phyloP scores from a whole-genome alignment of 2,329 filamentous ascomycete species.

The Gnomoniopsis sp. region DNA sequence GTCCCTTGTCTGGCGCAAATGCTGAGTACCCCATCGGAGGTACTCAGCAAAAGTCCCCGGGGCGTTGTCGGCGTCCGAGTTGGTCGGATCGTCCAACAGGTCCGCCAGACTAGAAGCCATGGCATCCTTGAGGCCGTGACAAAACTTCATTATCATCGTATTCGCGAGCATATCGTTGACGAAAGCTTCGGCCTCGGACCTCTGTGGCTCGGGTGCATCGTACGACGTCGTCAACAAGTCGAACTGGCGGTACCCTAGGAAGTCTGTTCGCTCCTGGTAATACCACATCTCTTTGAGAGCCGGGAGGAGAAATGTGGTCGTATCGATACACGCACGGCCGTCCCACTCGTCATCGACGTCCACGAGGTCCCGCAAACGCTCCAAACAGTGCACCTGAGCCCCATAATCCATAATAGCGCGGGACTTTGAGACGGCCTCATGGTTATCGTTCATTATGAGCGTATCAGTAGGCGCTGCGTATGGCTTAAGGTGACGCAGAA shows the following conservation, averaged over 20 bases:
- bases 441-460: neutral
- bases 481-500: neutral
- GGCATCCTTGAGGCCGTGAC: neutral
- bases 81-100: neutral
- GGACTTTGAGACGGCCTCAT: conserved; percentile 7
- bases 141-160: neutral
- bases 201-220: neutral
- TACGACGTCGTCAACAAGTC: neutral
- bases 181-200: neutral
- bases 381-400: conserved; percentile 10
- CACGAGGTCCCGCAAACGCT: neutral
- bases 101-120: neutral
- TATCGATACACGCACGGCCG: neutral
- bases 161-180: neutral
- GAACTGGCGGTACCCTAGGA: neutral
- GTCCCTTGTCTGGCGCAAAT: neutral
- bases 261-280: neutral
- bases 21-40: neutral
- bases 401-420: conserved; percentile 19
- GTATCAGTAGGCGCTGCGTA: neutral
- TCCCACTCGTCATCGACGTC: neutral
- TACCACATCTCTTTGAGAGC: neutral
- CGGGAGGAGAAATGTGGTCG: neutral
- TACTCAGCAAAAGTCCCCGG: neutral
- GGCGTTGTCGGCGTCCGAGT: neutral